Conservation (phyloP, 352 stramenopile species). For the Phytopythium vexans region DNA sequence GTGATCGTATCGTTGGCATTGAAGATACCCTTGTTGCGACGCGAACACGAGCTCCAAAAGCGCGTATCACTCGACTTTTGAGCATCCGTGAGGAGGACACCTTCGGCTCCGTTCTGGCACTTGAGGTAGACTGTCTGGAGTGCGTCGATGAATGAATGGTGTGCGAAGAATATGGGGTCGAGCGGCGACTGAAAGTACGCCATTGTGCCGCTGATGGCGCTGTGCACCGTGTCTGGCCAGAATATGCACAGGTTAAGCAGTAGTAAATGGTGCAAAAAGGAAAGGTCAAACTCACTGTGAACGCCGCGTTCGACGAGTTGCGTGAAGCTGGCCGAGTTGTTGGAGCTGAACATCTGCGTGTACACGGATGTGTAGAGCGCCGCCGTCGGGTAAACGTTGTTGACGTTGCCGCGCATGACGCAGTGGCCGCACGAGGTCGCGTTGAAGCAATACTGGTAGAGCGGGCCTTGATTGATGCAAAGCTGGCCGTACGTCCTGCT, state of each 20-base stretch:
- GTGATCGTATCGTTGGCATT: conserved; percentile 18
- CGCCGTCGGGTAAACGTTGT: conserved; percentile 19
- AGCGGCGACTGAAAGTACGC: conserved; percentile 37
- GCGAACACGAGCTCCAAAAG: conserved; percentile 28
- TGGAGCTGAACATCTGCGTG: conserved; percentile 40
- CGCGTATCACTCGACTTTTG: conserved; percentile 30
- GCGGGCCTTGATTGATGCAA: conserved; percentile 25
- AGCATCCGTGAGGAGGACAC: conserved; percentile 9
- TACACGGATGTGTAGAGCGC: conserved; percentile 40
- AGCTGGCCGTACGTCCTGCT: conserved; percentile 8
- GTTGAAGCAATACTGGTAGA: conserved; percentile 47
- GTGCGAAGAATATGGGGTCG: conserved; percentile 54
- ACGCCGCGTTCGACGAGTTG: conserved; percentile 32
- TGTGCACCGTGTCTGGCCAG: conserved; percentile 41
- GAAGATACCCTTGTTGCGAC: conserved; percentile 17
- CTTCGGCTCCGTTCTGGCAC: conserved; percentile 36
- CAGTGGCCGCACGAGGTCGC: conserved; percentile 32
- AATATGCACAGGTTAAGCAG: background rate
- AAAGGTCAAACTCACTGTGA: conserved; percentile 61
- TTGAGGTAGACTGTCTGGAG: conserved; percentile 54
- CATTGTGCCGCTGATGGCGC: conserved; percentile 37
- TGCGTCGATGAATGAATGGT: conserved; percentile 45
- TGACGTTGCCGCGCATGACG: conserved; percentile 17
- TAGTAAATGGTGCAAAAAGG: conserved; percentile 1
- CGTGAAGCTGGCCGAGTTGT: conserved; percentile 16